Evolutionary conservation across 108 stramenopile species (phyloP).

Genomic region (Nitzschia sp.): DNA sequence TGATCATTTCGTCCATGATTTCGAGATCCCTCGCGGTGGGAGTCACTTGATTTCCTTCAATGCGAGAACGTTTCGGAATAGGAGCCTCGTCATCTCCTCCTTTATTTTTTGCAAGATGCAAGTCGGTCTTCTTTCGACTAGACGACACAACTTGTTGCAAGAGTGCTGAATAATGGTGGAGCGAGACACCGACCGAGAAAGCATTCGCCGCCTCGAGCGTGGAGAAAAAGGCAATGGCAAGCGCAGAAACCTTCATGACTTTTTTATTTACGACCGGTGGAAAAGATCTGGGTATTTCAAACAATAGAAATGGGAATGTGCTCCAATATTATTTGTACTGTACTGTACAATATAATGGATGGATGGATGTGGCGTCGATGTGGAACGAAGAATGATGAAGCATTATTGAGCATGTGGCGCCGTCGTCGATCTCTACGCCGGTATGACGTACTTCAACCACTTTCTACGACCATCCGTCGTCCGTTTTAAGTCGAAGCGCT

Average conservation of each 20-base stretch:
- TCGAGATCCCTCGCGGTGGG: conserved; percentile 63
- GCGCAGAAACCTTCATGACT: not conserved
- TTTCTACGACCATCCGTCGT: too few species aligned
- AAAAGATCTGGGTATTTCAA: too few species aligned
- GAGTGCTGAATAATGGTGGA: not conserved
- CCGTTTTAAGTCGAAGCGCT: too few species aligned
- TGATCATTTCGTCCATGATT: conserved; percentile 91
- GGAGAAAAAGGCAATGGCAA: not conserved
- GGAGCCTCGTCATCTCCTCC: not conserved
- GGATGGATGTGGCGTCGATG: too few species aligned
- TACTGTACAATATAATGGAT: too few species aligned
- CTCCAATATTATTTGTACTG: too few species aligned
- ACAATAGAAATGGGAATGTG: too few species aligned
- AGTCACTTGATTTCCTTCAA: conserved; percentile 78
- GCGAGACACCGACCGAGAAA: not conserved
- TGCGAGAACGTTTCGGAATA: conserved; percentile 38
- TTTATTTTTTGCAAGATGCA: not conserved
- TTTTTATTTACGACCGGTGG: too few species aligned
- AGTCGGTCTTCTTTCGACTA: not conserved
- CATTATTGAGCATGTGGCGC: too few species aligned
- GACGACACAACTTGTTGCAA: not conserved
- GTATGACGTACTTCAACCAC: too few species aligned
- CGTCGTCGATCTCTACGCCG: too few species aligned
- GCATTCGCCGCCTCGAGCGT: not conserved
- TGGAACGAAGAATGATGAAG: too few species aligned